Evolutionary conservation across 352 stramenopile genomes (phyloP).

Genomic region (Globisporangium perplexum): DNA sequence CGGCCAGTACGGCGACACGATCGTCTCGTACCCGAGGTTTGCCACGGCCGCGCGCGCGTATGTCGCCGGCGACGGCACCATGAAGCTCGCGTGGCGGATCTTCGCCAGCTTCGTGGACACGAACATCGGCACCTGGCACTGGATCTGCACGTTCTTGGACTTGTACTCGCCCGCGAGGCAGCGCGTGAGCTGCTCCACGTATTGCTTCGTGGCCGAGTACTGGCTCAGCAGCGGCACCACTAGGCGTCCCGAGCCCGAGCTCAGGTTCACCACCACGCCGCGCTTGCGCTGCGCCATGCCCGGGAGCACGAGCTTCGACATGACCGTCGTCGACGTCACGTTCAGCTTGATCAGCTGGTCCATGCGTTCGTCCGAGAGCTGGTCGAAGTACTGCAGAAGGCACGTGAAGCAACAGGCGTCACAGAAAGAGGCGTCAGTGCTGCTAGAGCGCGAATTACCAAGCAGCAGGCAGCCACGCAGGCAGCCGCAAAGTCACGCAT

Average conservation of each 20-base stretch:
- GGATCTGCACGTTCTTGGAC: conserved; percentile 90
- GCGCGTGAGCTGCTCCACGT: conserved; percentile 96
- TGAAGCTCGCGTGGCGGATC: conserved; percentile 93
- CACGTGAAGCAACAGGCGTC: conserved; percentile 2
- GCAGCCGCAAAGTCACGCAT: too few species aligned
- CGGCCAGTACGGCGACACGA: conserved; percentile 93
- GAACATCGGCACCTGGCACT: conserved; percentile 99
- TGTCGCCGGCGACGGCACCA: conserved; percentile 87
- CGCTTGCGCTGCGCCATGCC: conserved; percentile 94
- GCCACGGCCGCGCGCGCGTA: conserved; percentile 91
- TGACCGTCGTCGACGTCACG: conserved; percentile 65
- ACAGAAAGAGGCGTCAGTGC: not conserved
- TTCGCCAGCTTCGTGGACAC: conserved; percentile 99
- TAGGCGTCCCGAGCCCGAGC: conserved; percentile 93
- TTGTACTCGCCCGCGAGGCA: conserved; percentile 95
- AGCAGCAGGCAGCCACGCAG: too few species aligned
- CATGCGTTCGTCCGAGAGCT: conserved; percentile 93
- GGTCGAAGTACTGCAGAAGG: conserved; percentile 89
- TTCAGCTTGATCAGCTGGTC: conserved; percentile 90
- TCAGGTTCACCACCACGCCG: conserved; percentile 97
- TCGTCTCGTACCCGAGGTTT: conserved; percentile 91
- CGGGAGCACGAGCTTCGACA: conserved; percentile 85
- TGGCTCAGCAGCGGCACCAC: conserved; percentile 94
- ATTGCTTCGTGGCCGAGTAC: conserved; percentile 98
- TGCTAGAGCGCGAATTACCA: not conserved